A percentile compares a stretch with the other conserved stretches of the same genome.
These are phyloP conservation scores for Cryptococcus amylolentus DNA, from an alignment of 1,284 basidiomycete species.

Conservation along the genomic window DNA sequence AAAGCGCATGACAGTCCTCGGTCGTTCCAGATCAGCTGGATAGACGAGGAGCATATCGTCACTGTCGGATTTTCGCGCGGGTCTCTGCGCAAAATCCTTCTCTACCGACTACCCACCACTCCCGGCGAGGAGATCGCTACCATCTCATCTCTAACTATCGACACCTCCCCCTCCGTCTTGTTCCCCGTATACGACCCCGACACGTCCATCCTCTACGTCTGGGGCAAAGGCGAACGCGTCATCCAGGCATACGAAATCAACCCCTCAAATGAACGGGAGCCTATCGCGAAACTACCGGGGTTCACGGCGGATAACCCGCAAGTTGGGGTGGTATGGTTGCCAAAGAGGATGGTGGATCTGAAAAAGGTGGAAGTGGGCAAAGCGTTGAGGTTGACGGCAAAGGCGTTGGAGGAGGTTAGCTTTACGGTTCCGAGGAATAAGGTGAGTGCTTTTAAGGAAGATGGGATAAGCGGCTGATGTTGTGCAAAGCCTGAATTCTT, in stretches of 20 bases:
- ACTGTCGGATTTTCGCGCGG: conserved; percentile 50
- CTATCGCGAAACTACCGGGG: conserved; percentile 43
- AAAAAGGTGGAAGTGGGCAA: conserved; percentile 50
- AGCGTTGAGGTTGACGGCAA: conserved; percentile 46
- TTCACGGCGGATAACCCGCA: conserved; percentile 48
- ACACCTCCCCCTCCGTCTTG: conserved; percentile 52
- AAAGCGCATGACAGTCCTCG: conserved; percentile 49
- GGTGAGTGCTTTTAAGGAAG: conserved; percentile 15
- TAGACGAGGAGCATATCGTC: conserved; percentile 44
- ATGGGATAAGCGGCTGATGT: not conserved
- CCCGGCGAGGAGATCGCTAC: conserved; percentile 18
- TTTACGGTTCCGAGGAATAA: conserved; percentile 52
- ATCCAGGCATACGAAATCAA: conserved; percentile 51
- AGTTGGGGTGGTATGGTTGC: conserved; percentile 48
- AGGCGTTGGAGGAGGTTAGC: conserved; percentile 49
- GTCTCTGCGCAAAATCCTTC: conserved; percentile 50
- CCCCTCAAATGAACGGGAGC: conserved; percentile 23
- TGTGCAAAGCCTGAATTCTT: conserved; percentile 47
- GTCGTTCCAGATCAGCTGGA: conserved; percentile 50
- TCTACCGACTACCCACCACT: conserved; percentile 34
- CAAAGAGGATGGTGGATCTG: conserved; percentile 49
- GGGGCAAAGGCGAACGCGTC: conserved; percentile 52
- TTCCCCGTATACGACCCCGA: conserved; percentile 53
- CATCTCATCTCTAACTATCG: conserved; percentile 41
- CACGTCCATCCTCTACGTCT: conserved; percentile 51